Evolutionary conservation across 306 rosid genomes (phyloP).

Genomic region (Hippophae rhamnoides): DNA sequence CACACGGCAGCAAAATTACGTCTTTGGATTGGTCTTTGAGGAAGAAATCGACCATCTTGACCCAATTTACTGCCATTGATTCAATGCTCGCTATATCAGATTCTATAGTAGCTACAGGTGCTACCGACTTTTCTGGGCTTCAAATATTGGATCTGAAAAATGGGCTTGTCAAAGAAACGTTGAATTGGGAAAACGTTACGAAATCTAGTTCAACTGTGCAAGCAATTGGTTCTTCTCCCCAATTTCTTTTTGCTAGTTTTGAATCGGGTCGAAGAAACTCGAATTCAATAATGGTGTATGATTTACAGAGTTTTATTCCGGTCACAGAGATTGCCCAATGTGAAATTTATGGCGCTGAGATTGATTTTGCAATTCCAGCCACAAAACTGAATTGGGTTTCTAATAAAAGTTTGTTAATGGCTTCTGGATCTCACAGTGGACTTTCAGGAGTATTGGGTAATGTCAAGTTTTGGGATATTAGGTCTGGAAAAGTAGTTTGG

Average conservation of each 20-base stretch:
- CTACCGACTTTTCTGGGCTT: slow-evolving; percentile 81
- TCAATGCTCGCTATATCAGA: slow-evolving; percentile 69
- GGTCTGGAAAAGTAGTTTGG: slow-evolving; percentile 56
- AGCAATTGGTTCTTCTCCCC: slow-evolving; percentile 63
- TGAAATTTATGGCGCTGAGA: slow-evolving; percentile 78
- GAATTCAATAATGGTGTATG: slow-evolving; percentile 69
- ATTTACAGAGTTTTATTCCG: slow-evolving; percentile 36
- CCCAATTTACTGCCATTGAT: slow-evolving; percentile 79
- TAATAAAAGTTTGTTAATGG: slow-evolving; percentile 50
- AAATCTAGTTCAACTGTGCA: slow-evolving; percentile 79
- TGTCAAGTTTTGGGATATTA: slow-evolving; percentile 71
- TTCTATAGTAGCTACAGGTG: slow-evolving; percentile 65
- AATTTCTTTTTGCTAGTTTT: slow-evolving; percentile 58
- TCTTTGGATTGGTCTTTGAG: slow-evolving; percentile 86
- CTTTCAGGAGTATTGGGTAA: slow-evolving; percentile 76
- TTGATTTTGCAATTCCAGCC: slow-evolving; percentile 80
- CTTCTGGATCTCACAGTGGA: slow-evolving; percentile 92
- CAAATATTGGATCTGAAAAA: slow-evolving; percentile 59
- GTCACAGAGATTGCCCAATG: slow-evolving; percentile 49
- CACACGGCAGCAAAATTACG: slow-evolving; percentile 87
- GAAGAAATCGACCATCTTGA: slow-evolving; percentile 62
- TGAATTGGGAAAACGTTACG: slow-evolving; percentile 83
- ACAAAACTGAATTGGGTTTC: slow-evolving; percentile 68
- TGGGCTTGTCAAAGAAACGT: slow-evolving; percentile 38
- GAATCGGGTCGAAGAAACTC: slow-evolving; percentile 83